Evolutionary conservation across 2,329 filamentous ascomycete genomes (phyloP).

Genomic region (Ophiognomonia clavigignenti-juglandacearum): DNA sequence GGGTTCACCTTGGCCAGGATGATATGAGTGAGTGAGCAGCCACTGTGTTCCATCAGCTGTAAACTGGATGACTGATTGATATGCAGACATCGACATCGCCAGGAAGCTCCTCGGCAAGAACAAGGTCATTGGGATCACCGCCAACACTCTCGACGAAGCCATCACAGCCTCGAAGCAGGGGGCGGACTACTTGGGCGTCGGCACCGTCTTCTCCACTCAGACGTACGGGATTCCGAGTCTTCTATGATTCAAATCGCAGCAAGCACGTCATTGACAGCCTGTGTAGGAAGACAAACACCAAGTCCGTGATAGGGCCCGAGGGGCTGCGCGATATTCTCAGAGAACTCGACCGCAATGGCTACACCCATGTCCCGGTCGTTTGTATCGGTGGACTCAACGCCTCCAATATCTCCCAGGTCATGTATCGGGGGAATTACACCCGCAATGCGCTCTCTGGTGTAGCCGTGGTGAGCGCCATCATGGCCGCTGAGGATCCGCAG

Average conservation of each 20-base stretch:
- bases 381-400: conserved; percentile 87
- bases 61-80: not conserved
- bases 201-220: conserved; percentile 79
- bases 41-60: not conserved
- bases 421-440: conserved; percentile 59
- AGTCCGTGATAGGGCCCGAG: conserved; percentile 69
- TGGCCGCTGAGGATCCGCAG: conserved; percentile 65
- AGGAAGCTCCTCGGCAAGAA: conserved; percentile 67
- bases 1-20: conserved; percentile 92
- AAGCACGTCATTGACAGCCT: no score
- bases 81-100: conserved; percentile 55
- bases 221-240: conserved; percentile 53
- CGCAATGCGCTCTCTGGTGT: conserved; percentile 69
- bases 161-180: conserved; percentile 65
- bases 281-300: conserved; percentile 76
- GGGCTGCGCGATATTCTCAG: conserved; percentile 65
- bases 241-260: no score
- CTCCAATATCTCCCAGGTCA: conserved; percentile 67
- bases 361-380: conserved; percentile 56
- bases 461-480: conserved; percentile 84
- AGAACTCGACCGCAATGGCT: conserved; percentile 47
- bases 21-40: conserved; percentile 62
- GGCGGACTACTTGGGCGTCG: conserved; percentile 89
- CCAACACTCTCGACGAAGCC: conserved; percentile 71
- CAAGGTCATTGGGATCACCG: conserved; percentile 85